Base-by-base conservation (phyloP, 192 early-diverging fungal species). In the Lobulomyces angularis region DNA sequence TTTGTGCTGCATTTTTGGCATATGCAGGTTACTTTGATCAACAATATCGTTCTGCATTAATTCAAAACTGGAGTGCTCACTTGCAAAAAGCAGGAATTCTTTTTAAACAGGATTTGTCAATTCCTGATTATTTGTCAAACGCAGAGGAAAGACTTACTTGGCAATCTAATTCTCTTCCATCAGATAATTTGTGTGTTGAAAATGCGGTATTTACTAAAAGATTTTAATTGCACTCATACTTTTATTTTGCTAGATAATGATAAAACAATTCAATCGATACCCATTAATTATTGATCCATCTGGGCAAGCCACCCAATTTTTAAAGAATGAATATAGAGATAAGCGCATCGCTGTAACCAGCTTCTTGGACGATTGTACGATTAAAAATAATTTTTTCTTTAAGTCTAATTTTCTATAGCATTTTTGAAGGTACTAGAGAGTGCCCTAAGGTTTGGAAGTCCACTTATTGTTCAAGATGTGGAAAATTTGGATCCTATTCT, bases 21-120 rank as follows among this genome's bases (percentile, higher is more conserved):
- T 99, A 99, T 51, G 90, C 77, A 27, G 96, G 96, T 12, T 88
- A 83, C 74, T 97, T 97, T 71, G 92, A 96, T 69, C 94, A 97
- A 68, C 80, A 86, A 43, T 82, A 93, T 55, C 81, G 96, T 43
- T 79, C 83, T 38, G 50, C 75, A 37, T 69, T 99, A 30, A 42
- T 87, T 37, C 51, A 62, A 20, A 77, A 74, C 29, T 99, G 93
- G 93, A 65, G 67, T 5, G 53, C 52, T 20, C 88, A 92, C 43
- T 66, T 84, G 9, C 37, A 53, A 22, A 55, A 41, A 26, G 81
- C 88, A 19, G 65, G 59, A 11, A 75, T 92, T 37, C 68, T 69
- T 46, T 84, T 71, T 67, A 83, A 88, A 26, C 48, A 55, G 6
- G 85, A 87, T 16, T 56, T 96, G 32, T 86, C 88, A 1, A 60